Evolutionary conservation across 2,329 filamentous ascomycete genomes (phyloP).

Genomic region (Ophiostoma sp.): DNA sequence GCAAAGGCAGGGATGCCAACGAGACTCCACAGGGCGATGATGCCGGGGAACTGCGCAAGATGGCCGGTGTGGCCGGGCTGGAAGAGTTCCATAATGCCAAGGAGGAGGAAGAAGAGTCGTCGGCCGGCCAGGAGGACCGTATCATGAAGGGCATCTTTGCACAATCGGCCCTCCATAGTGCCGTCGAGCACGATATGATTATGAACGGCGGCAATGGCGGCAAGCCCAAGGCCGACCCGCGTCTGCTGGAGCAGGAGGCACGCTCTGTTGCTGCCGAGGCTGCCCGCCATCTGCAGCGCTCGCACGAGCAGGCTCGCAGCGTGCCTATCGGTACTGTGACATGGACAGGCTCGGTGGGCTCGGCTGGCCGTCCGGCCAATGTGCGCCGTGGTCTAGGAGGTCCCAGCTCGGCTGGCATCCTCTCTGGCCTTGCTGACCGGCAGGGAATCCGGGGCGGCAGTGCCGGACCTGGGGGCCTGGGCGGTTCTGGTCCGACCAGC

Average conservation of each 20-base stretch:
- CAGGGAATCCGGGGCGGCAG: constrained; percentile 44
- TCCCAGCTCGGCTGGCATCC: constrained; percentile 50
- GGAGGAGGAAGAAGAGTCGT: constrained; percentile 40
- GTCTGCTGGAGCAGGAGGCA: constrained; percentile 76
- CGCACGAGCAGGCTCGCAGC: constrained; percentile 64
- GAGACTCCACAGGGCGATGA: constrained; percentile 18
- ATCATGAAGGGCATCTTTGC: constrained; percentile 88
- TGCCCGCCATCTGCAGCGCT: constrained; percentile 66
- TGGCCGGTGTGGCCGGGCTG: constrained; percentile 55
- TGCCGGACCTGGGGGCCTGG: not conserved
- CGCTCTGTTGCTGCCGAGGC: constrained; percentile 72
- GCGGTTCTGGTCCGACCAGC: constrained; percentile 43
- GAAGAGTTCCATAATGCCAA: constrained; percentile 50
- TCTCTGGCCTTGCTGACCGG: constrained; percentile 53
- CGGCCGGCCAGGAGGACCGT: constrained; percentile 58
- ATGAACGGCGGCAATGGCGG: constrained; percentile 67
- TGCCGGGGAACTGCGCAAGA: constrained; percentile 35
- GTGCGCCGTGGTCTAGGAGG: constrained; percentile 43
- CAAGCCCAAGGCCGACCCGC: constrained; percentile 66
- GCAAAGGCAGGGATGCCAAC: not conserved
- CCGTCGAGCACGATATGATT: constrained; percentile 88
- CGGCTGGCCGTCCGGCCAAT: constrained; percentile 61
- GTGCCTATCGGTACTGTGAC: constrained; percentile 81
- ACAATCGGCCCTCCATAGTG: constrained; percentile 78
- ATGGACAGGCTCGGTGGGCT: constrained; percentile 84